Evolutionary conservation across 2,329 filamentous ascomycete species (phyloP).

Genomic region (Colletotrichum noveboracense): DNA sequence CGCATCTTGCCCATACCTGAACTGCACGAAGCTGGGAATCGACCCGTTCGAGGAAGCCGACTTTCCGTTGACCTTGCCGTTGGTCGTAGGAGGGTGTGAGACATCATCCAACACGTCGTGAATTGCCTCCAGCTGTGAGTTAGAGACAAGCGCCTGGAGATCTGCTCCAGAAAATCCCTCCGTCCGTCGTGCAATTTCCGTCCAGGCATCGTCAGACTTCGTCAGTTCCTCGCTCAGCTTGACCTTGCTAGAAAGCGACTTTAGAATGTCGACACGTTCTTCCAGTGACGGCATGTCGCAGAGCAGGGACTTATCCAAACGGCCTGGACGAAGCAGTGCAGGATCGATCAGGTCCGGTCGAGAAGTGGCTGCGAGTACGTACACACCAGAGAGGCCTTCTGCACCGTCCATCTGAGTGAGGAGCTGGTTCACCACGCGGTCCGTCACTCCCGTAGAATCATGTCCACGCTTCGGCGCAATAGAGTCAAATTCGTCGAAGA

Average conservation of each 20-base stretch:
- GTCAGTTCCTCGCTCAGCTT: conserved; percentile 72
- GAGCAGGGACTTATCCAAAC: conserved; percentile 89
- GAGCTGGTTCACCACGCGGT: conserved; percentile 97
- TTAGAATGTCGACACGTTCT: conserved; percentile 88
- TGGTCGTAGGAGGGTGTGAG: conserved; percentile 33
- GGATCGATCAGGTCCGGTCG: conserved; percentile 95
- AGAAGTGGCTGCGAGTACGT: conserved; percentile 93
- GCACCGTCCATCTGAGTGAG: conserved; percentile 99
- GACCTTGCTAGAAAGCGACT: conserved; percentile 82
- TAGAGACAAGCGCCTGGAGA: conserved; percentile 92
- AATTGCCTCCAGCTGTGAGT: conserved; percentile 95
- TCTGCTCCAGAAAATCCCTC: conserved; percentile 95
- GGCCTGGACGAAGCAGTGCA: conserved; percentile 86
- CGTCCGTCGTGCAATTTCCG: conserved; percentile 79
- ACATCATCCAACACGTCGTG: conserved; percentile 80
- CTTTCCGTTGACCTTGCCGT: conserved; percentile 36
- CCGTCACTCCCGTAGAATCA: conserved; percentile 97
- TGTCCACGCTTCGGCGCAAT: conserved; percentile 97
- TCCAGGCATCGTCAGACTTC: conserved; percentile 59
- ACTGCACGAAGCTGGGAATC: conserved; percentile 74
- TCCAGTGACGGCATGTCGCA: conserved; percentile 85
- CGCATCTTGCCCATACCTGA: conserved; percentile 75
- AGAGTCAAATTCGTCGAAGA: conserved; percentile 98
- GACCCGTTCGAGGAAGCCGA: conserved; percentile 27
- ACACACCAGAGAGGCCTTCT: conserved; percentile 92